Percentiles rank a stretch among this genome's conserved stretches.
These are phyloP conservation scores for Bruguiera sexangula DNA, from an alignment of 345 rosid species.

Conservation along the genomic window DNA sequence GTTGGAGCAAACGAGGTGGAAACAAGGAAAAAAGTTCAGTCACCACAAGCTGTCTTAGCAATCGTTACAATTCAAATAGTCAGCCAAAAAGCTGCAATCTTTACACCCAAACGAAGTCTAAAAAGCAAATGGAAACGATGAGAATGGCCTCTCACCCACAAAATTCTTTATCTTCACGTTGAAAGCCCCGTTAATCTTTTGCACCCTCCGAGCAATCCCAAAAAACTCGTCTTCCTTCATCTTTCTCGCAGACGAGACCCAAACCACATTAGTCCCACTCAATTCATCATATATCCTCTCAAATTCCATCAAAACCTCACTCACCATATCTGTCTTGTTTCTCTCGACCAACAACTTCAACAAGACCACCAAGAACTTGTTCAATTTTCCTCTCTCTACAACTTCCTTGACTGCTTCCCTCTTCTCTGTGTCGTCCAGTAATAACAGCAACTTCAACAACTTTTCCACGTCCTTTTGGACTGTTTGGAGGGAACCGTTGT, in stretches of 20 bases:
- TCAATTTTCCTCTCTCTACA: constrained; percentile 36
- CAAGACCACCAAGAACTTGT: constrained; percentile 43
- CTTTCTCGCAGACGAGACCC: constrained; percentile 34
- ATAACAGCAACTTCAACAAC: constrained; percentile 32
- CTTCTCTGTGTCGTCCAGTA: constrained; percentile 39
- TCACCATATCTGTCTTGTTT: constrained; percentile 41
- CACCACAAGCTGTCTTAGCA: too few species aligned
- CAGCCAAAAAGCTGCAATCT: too few species aligned
- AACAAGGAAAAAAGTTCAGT: too few species aligned
- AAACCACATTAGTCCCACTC: constrained; percentile 34
- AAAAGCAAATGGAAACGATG: constrained; percentile 2
- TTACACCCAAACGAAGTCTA: too few species aligned
- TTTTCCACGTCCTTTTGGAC: constrained; percentile 46
- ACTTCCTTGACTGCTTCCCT: constrained; percentile 37
- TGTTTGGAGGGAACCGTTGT: constrained; percentile 41
- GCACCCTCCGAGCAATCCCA: constrained; percentile 28
- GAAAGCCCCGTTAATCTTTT: constrained; percentile 27
- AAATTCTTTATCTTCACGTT: constrained; percentile 34
- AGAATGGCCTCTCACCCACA: constrained; percentile 2
- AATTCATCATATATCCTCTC: constrained; percentile 52
- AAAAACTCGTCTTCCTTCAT: constrained; percentile 24
- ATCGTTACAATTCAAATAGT: too few species aligned
- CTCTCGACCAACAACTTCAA: constrained; percentile 51
- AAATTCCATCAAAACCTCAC: constrained; percentile 59
- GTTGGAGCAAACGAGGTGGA: too few species aligned